Evolutionary conservation across 768 basidiomycete genomes (phyloP), one percentile per base, ranked within the genome.

Genomic region (Tricholoma bakamatsutake): DNA sequence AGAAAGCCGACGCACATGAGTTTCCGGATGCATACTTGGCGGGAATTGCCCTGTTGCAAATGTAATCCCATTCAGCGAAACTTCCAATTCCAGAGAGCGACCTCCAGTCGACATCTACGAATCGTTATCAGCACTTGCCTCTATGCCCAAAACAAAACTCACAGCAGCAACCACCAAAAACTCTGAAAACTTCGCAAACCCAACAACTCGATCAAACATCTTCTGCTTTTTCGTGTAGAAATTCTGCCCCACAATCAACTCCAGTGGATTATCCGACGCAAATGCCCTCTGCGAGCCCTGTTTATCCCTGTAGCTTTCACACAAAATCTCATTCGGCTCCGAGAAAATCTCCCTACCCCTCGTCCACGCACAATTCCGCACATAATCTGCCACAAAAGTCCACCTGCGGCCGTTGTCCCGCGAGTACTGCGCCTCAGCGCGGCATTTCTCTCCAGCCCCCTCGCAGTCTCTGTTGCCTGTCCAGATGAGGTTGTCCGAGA

Each of bases 151-250:
- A 37, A 33, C 1, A 57, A 54, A 24, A 64, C 84, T 52, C 40
- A 97, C 93, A 80, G 94, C 88, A 21, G 96, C 97, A 30, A 98
- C 96, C 45, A 98, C 85, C 67, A 98, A 78, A 68, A 90, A 99
- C 73, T 99, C 93, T 0, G 92, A 92, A 70, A 99, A 99, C 73
- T 93, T 95, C 0, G 97, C 87, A 73, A 95, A 98, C 6, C 97
- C 97, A 61, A 93, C 93, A 53, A 99, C 86, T 42, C 84, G 76
- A 46, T 91, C 82, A 64, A 98, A 99, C 18, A 97, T 68, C 66
- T 81, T 88, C 58, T 74, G 83, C 76, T 84, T 88, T 59, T 78
- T 82, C 47, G 60, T 60, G 66, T 84, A 98, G 73, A 83, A 98
- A 54, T 84, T 76, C 10, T 76, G 68, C 0, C 97, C 96, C 11